Conservation (phyloP, 768 basidiomycete species). For the Russula dissimulans region DNA sequence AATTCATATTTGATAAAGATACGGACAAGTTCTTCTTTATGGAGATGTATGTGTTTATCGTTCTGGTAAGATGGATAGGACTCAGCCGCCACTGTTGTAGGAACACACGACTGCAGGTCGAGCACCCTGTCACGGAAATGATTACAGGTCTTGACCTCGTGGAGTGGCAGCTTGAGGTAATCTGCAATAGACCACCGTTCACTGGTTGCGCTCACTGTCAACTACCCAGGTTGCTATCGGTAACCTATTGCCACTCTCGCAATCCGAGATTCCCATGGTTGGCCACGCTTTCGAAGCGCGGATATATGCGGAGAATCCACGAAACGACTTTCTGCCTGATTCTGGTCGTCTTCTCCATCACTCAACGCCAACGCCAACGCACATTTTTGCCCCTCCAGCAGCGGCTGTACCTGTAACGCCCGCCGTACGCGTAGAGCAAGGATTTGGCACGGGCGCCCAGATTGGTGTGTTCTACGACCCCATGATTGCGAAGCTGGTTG, state of each 20-base stretch:
- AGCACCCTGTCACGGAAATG: slow-evolving; percentile 94
- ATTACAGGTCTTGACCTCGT: slow-evolving; percentile 90
- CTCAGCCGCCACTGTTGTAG: slow-evolving; percentile 27
- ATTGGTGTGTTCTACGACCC: slow-evolving; percentile 89
- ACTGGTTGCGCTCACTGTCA: neutral
- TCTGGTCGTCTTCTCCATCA: slow-evolving; percentile 76
- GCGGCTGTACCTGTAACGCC: slow-evolving; percentile 34
- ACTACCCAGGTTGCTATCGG: slow-evolving; percentile 67
- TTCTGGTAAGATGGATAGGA: neutral
- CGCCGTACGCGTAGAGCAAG: slow-evolving; percentile 80
- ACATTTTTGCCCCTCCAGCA: slow-evolving; percentile 47
- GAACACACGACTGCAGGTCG: slow-evolving; percentile 82
- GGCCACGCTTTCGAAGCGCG: slow-evolving; percentile 94
- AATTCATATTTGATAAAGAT: slow-evolving; percentile 94
- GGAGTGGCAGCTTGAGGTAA: slow-evolving; percentile 86
- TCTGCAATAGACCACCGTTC: neutral
- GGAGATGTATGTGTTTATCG: slow-evolving; percentile 62
- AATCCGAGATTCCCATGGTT: slow-evolving; percentile 72
- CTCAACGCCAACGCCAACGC: slow-evolving; percentile 68
- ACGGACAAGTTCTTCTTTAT: slow-evolving; percentile 85
- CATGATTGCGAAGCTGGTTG: slow-evolving; percentile 88
- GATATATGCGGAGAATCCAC: slow-evolving; percentile 92
- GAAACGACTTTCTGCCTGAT: slow-evolving; percentile 88
- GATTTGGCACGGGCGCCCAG: slow-evolving; percentile 69
- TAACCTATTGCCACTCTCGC: slow-evolving; percentile 70